Base-by-base conservation (phyloP, 352 stramenopile genomes). In the Phytophthora megakarya region DNA sequence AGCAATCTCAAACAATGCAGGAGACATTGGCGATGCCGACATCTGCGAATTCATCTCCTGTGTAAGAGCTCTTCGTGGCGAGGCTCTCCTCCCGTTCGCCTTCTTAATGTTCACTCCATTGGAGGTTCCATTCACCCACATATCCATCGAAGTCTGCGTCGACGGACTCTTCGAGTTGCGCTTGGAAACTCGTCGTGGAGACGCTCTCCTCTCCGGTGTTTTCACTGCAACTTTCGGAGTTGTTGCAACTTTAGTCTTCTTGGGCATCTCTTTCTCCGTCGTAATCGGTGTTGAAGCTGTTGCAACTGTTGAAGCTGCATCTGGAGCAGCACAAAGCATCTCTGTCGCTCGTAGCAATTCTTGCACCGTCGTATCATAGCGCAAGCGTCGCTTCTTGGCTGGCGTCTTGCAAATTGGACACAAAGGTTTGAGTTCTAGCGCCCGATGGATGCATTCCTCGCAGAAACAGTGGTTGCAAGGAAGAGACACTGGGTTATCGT, bases 391-490 rank as follows among this genome's bases (percentile, higher is more conserved):
- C 74, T 94, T 96, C 47, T 88, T 92, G 43, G 82, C 81, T 8
- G 82, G 79, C 45, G 80, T 67, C 70, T 94, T 96, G 76, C 87
- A 96, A 52, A 96, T 93, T 7, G 87, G 87, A 44, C 87, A 96
- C 44, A 81, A 54, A 16, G 79, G 54, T 62, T 92, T 92, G 62
- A 94, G 80, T 62, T 91, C 80, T 13, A 96, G 69, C 38, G 85
- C 82, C 49, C 84, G 84, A 61, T 92, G 76, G 70, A 96, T 96
- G 70, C 87, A 96, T 56, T 92, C 83, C 55, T 93, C 81, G 51
- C 87, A 96, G 67, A 94, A 96, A 66, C 80, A 93, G 73, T 96
- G 87, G 61, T 94, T 92, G 64, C 87, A 96, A 16, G 87, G 87
- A 63, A 96, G 61, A 10, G 87, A 94, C 32, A 82, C 75, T 23